phyloP scores from a whole-genome alignment of 257 asterid species.

The Petunia axillaris region DNA sequence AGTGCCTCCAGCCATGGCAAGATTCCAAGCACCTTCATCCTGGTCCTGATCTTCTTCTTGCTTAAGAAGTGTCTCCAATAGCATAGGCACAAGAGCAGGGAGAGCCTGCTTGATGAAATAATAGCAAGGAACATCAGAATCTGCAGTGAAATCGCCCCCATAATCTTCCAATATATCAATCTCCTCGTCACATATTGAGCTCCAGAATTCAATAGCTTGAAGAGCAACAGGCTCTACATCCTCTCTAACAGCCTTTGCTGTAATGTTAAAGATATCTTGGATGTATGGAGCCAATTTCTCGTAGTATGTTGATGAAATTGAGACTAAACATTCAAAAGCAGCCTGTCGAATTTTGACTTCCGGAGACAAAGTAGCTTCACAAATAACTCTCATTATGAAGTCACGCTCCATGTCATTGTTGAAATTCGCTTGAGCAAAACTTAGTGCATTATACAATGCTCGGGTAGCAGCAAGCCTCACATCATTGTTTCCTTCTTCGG shows the following conservation, averaged over 20 bases:
- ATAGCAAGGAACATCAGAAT: constrained; percentile 74
- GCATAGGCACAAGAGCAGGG: constrained; percentile 74
- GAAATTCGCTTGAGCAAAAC: constrained; percentile 84
- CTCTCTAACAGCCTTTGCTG: constrained; percentile 72
- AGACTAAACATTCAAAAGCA: constrained; percentile 79
- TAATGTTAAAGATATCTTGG: constrained; percentile 70
- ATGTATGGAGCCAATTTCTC: constrained; percentile 77
- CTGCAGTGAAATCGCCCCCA: constrained; percentile 75
- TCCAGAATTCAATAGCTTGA: constrained; percentile 85
- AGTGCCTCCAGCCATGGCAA: constrained; percentile 91
- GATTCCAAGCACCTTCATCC: constrained; percentile 89
- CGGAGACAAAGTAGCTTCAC: constrained; percentile 81
- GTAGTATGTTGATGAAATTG: constrained; percentile 77
- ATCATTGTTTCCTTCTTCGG: constrained; percentile 60
- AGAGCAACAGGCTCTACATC: constrained; percentile 84
- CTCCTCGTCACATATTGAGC: constrained; percentile 82
- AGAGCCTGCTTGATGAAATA: constrained; percentile 78
- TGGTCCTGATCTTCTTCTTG: constrained; percentile 90
- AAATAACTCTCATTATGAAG: constrained; percentile 82
- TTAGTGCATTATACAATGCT: constrained; percentile 80
- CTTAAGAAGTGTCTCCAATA: constrained; percentile 78
- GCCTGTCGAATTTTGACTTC: constrained; percentile 82
- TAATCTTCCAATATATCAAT: constrained; percentile 75
- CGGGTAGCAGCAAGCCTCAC: constrained; percentile 82
- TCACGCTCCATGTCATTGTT: constrained; percentile 83